Conservation (phyloP, 2,329 filamentous ascomycete species). For the Penicillium frequentans region DNA sequence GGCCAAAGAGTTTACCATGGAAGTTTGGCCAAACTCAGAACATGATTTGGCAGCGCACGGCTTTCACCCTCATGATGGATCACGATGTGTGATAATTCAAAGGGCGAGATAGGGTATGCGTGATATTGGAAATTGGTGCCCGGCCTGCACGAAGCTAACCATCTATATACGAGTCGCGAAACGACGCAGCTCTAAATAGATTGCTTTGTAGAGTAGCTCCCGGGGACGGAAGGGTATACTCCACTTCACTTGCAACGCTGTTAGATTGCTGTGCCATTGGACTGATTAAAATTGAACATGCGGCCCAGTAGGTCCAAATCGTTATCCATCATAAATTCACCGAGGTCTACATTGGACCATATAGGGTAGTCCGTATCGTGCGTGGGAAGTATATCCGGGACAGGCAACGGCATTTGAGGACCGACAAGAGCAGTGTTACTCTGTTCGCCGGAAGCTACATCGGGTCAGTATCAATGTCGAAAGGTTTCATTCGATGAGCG, state of each 20-base stretch:
- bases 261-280: neutral
- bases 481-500: neutral
- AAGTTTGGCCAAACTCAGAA: slow-evolving; percentile 19
- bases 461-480: neutral
- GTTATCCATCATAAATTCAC: slow-evolving; percentile 12
- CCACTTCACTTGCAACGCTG: neutral
- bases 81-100: slow-evolving; percentile 23
- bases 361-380: neutral
- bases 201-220: neutral
- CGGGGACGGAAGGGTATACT: neutral
- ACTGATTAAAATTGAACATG: slow-evolving; percentile 8
- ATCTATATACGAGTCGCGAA: neutral
- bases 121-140: neutral
- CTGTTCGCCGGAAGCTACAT: neutral
- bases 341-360: slow-evolving; percentile 9
- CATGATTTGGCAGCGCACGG: slow-evolving; percentile 17
- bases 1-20: neutral
- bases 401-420: neutral
- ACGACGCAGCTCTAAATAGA: neutral
- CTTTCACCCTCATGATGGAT: slow-evolving; percentile 21
- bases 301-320: slow-evolving; percentile 6
- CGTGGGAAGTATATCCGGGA: neutral
- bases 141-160: neutral
- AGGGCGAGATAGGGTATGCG: neutral
- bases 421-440: too few relatives aligned